A percentile compares a stretch with the other conserved stretches of the same genome.
phyloP scores from a whole-genome alignment of 495 filamentous ascomycete species.

The Cercophora scortea region DNA sequence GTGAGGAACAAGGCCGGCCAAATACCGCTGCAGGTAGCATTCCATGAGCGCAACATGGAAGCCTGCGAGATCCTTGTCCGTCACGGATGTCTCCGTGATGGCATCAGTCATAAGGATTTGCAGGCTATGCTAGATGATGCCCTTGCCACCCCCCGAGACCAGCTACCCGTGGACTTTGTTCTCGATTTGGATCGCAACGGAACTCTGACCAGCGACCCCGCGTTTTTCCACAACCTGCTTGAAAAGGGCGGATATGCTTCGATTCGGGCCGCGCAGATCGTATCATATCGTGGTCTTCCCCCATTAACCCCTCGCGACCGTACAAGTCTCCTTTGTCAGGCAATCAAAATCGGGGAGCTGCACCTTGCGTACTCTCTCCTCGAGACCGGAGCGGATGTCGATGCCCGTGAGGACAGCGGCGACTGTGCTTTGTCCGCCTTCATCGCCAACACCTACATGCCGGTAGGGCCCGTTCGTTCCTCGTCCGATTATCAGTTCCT shows the following conservation, averaged over 20 bases:
- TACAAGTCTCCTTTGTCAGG: conserved; percentile 5
- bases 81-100: conserved; percentile 6
- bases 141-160: background rate
- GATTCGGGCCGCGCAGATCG: conserved; percentile 1
- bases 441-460: conserved; percentile 1
- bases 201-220: conserved; percentile 1
- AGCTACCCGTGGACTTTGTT: conserved; percentile 5
- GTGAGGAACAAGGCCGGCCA: conserved; percentile 4
- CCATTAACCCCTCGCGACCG: background rate
- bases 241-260: conserved; percentile 2
- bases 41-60: conserved; percentile 5
- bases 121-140: conserved; percentile 3
- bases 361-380: conserved; percentile 9
- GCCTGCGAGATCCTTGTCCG: conserved; percentile 19
- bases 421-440: conserved; percentile 5
- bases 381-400: conserved; percentile 8
- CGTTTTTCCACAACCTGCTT: conserved; percentile 5
- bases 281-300: conserved; percentile 7
- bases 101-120: conserved; percentile 1
- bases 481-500: conserved; percentile 3
- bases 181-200: conserved; percentile 12
- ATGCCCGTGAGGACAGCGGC: conserved; percentile 3
- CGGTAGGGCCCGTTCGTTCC: background rate
- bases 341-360: conserved; percentile 2
- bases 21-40: conserved; percentile 9